Evolutionary conservation across 2,329 filamentous ascomycete genomes (phyloP).

Genomic region (Escovopsis sp.): DNA sequence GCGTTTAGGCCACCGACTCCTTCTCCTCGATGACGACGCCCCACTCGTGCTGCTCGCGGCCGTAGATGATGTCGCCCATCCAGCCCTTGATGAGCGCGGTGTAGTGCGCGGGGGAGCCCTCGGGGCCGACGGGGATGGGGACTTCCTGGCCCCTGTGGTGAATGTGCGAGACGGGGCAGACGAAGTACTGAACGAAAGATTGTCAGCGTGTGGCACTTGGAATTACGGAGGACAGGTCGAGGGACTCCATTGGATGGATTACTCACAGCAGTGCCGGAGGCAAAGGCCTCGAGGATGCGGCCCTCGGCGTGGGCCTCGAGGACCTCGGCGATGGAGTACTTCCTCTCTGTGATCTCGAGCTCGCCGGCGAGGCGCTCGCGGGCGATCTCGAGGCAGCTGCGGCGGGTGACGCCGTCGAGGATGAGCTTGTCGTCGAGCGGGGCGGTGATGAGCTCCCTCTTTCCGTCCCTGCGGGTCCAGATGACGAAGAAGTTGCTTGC

Average conservation of each 20-base stretch:
- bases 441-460: slow-evolving; percentile 62
- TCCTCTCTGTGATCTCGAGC: slow-evolving; percentile 63
- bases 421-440: slow-evolving; percentile 73
- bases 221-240: background rate
- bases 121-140: slow-evolving; percentile 42
- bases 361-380: slow-evolving; percentile 44
- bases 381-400: slow-evolving; percentile 62
- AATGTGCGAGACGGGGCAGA: slow-evolving; percentile 53
- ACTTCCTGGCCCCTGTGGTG: slow-evolving; percentile 52
- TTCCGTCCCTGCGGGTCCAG: slow-evolving; percentile 40
- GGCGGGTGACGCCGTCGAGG: slow-evolving; percentile 74
- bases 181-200: slow-evolving; percentile 41
- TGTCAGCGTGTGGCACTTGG: slow-evolving; percentile 8
- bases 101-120: slow-evolving; percentile 35
- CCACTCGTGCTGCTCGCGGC: slow-evolving; percentile 53
- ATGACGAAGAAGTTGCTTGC: slow-evolving; percentile 87
- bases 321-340: slow-evolving; percentile 70
- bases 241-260: background rate
- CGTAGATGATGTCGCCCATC: slow-evolving; percentile 63
- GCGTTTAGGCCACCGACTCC: slow-evolving; percentile 14
- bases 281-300: slow-evolving; percentile 70
- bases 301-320: slow-evolving; percentile 58
- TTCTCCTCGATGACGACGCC: slow-evolving; percentile 52
- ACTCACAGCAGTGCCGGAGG: slow-evolving; percentile 70
- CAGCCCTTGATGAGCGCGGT: slow-evolving; percentile 50